Conservation (phyloP, 2,329 filamentous ascomycete genomes). For the Metarhizium brunneum region DNA sequence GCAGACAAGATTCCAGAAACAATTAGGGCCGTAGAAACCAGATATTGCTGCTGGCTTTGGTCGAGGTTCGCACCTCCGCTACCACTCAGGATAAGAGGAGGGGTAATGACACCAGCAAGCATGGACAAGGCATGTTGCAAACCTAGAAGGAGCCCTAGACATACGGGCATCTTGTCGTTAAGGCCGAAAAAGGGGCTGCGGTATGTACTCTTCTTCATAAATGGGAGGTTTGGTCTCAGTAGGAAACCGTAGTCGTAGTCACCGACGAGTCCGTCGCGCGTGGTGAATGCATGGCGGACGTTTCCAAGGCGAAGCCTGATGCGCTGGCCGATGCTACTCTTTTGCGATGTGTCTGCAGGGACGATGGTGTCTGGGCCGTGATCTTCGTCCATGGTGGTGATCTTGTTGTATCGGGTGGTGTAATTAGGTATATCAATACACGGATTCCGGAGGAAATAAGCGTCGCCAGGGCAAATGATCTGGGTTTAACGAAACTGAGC, state of each 20-base stretch:
- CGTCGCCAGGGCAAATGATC: neutral
- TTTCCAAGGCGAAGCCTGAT: constrained; percentile 10
- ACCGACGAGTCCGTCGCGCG: constrained; percentile 67
- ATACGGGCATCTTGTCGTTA: constrained; percentile 65
- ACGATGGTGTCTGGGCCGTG: constrained; percentile 41
- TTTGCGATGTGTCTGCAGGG: constrained; percentile 26
- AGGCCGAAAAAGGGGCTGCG: constrained; percentile 74
- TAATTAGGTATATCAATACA: neutral
- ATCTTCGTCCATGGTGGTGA: constrained; percentile 43
- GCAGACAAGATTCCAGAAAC: constrained; percentile 67
- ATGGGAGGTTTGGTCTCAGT: constrained; percentile 74
- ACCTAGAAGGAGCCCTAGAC: constrained; percentile 65
- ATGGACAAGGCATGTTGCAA: constrained; percentile 74
- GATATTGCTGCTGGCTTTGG: constrained; percentile 57
- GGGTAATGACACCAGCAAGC: constrained; percentile 67
- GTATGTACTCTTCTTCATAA: constrained; percentile 52
- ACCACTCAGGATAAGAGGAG: constrained; percentile 62
- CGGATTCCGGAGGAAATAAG: neutral
- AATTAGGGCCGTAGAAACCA: constrained; percentile 70
- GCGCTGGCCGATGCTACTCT: constrained; percentile 20
- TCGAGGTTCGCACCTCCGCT: constrained; percentile 54
- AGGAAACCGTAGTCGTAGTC: constrained; percentile 86
- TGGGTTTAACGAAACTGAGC: neutral
- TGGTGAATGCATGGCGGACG: constrained; percentile 34
- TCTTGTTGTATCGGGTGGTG: neutral